A percentile compares a stretch with the other conserved stretches of the same genome.
Conservation (phyloP, 2,329 filamentous ascomycete species). For the Emydomyces testavorans region DNA sequence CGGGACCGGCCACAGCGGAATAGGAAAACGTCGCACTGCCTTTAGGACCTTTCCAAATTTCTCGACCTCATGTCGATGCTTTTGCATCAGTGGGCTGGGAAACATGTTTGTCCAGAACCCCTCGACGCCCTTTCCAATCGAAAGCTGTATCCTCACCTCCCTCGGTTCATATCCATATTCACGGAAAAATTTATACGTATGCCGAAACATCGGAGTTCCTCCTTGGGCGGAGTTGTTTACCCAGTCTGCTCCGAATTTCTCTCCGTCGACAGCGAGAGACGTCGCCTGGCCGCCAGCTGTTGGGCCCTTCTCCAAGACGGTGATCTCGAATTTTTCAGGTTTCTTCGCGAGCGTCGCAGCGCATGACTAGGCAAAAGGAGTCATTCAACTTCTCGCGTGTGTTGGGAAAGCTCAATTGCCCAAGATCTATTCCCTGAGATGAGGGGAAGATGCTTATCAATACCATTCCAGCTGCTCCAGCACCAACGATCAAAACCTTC, state of each 20-base stretch:
- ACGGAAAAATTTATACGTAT: slow-evolving; percentile 51
- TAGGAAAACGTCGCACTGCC: slow-evolving; percentile 44
- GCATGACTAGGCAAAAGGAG: slow-evolving; percentile 41
- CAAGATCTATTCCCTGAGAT: neutral
- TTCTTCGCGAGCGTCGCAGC: slow-evolving; percentile 56
- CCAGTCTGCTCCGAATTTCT: slow-evolving; percentile 47
- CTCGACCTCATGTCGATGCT: slow-evolving; percentile 45
- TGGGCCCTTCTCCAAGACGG: slow-evolving; percentile 47
- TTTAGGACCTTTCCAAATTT: slow-evolving; percentile 45
- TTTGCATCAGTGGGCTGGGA: slow-evolving; percentile 44
- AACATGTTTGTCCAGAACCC: slow-evolving; percentile 53
- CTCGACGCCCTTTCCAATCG: slow-evolving; percentile 47
- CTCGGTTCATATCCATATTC: slow-evolving; percentile 47
- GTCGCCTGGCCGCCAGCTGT: slow-evolving; percentile 52
- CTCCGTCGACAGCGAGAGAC: slow-evolving; percentile 45
- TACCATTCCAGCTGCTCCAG: slow-evolving; percentile 52
- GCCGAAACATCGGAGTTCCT: slow-evolving; percentile 49
- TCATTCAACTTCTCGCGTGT: neutral
- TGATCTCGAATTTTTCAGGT: slow-evolving; percentile 54
- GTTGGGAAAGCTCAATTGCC: slow-evolving; percentile 1
- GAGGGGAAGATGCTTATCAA: slow-evolving; percentile 1
- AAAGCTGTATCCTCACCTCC: slow-evolving; percentile 48
- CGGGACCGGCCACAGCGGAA: slow-evolving; percentile 45
- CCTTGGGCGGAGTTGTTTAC: slow-evolving; percentile 53
- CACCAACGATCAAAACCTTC: slow-evolving; percentile 49